These are phyloP conservation scores for Paralagenidium karlingii DNA, from an alignment of 352 stramenopile species.

Conservation along the genomic window DNA sequence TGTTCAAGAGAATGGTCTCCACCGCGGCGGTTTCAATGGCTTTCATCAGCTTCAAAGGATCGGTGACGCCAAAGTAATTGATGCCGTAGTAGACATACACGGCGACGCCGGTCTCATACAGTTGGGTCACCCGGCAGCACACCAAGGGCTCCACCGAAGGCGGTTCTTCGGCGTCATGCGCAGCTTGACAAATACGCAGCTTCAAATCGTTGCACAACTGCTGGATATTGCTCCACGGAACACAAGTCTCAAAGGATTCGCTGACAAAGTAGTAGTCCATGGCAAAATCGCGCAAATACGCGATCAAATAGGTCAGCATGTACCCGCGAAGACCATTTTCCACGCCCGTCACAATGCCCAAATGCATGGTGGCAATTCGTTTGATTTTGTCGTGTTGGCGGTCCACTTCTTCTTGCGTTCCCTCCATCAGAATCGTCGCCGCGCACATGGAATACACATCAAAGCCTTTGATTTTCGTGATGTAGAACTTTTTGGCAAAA, in stretches of 20 bases:
- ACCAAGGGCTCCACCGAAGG: slow-evolving; percentile 83
- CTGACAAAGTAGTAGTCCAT: slow-evolving; percentile 88
- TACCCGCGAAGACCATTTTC: slow-evolving; percentile 86
- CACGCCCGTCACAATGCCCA: slow-evolving; percentile 70
- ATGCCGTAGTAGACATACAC: slow-evolving; percentile 97
- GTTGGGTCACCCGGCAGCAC: slow-evolving; percentile 87
- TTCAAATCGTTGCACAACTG: slow-evolving; percentile 45
- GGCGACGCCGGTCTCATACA: slow-evolving; percentile 91
- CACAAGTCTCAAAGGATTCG: slow-evolving; percentile 84
- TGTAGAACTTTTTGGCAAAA: slow-evolving; percentile 76
- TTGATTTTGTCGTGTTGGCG: slow-evolving; percentile 43
- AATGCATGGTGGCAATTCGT: slow-evolving; percentile 53
- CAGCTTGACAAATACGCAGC: slow-evolving; percentile 25
- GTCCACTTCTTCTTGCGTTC: slow-evolving; percentile 27
- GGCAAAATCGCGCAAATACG: slow-evolving; percentile 90
- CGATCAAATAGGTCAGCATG: slow-evolving; percentile 91
- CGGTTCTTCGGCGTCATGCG: slow-evolving; percentile 14
- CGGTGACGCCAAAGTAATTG: slow-evolving; percentile 74
- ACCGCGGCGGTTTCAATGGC: slow-evolving; percentile 59
- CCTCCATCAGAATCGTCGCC: slow-evolving; percentile 83
- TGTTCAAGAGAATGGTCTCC: slow-evolving; percentile 83
- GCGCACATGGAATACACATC: slow-evolving; percentile 69
- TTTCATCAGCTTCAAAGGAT: slow-evolving; percentile 73
- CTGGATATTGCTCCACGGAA: slow-evolving; percentile 58
- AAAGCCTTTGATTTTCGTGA: slow-evolving; percentile 66